Evolutionary conservation across 2,329 filamentous ascomycete species (phyloP), one percentile per base, ranked within the genome.

Genomic region (Penicillium janthinellum): DNA sequence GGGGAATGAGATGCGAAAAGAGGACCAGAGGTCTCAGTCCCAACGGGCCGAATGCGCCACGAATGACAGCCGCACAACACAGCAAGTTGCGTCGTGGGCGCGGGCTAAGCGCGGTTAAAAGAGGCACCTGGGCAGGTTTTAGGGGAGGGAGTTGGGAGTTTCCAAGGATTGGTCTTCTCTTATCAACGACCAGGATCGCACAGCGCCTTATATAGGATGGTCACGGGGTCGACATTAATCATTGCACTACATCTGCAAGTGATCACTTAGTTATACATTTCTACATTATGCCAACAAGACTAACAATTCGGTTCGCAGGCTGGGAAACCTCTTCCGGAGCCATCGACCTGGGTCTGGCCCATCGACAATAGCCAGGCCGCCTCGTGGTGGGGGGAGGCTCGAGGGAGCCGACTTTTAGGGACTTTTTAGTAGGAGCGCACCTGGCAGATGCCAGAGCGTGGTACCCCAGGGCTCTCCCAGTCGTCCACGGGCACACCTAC

Each of bases 81-180:
- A 57, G 53, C 59, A 59, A 51, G 59, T 14, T 48, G 42, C 17
- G 45, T 25, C 11, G 48, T 42, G 44, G 20, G 54, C 31, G 37
- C 58, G 57, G 50, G 61, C 57, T 65, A 65, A 65, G 57, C 61
- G 63, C 63, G 58, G 47, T 51, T 56, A 57, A 39, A 22, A 37
- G 31, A 50, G 48, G 48, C 48, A 47, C 7, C 31, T 31, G 44
- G 44, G 28, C 6, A 31, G 28, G 2, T 31, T 47, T 47, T n/a
- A 20, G 25, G 12, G 12, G n/a, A n/a, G 22, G 15, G 2, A 25
- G 10, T n/a, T 31, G 14, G 7, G 10, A 25, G 10, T 28, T 31
- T 31, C 44, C 22, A 47, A n/a, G 44, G 15, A 20, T 49, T 20
- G 1, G 8, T 14, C 28, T 11, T 4, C 44, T 4, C 44, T 47